Conservation (phyloP, 345 rosid genomes). For the Salix viminalis region DNA sequence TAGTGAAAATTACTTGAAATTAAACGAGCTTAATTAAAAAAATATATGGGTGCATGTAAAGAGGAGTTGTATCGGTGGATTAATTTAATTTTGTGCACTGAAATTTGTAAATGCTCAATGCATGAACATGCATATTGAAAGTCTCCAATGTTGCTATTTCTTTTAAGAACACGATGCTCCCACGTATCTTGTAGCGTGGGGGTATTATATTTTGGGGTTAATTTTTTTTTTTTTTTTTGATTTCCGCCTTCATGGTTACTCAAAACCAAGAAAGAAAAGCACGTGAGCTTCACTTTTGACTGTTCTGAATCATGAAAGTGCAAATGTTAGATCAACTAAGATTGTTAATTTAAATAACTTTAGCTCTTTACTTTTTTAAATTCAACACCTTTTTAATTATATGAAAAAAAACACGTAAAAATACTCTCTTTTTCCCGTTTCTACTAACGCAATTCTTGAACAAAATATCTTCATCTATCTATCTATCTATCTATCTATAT, state of each 20-base stretch:
- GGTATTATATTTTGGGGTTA: background rate
- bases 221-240: background rate
- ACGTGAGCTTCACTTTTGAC: background rate
- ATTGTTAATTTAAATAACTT: too few species aligned
- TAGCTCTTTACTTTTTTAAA: too few species aligned
- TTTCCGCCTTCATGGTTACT: background rate
- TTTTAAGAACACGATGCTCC: conserved; percentile 14
- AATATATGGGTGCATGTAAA: background rate
- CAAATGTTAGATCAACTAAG: too few species aligned
- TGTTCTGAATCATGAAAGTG: too few species aligned
- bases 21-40: background rate
- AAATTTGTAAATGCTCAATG: conserved; percentile 3
- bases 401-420: too few species aligned
- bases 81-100: conserved; percentile 1
- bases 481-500: too few species aligned
- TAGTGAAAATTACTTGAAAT: background rate
- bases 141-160: background rate
- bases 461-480: too few species aligned
- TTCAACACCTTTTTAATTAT: too few species aligned
- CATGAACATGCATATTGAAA: background rate
- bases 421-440: too few species aligned
- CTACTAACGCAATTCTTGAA: too few species aligned
- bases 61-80: background rate
- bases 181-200: conserved; percentile 10
- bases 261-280: conserved; percentile 17